A percentile compares a stretch with the other conserved stretches of the same genome.
These are phyloP conservation scores for Myriangium duriaei DNA, from an alignment of 2,329 filamentous ascomycete genomes.

Conservation along the genomic window DNA sequence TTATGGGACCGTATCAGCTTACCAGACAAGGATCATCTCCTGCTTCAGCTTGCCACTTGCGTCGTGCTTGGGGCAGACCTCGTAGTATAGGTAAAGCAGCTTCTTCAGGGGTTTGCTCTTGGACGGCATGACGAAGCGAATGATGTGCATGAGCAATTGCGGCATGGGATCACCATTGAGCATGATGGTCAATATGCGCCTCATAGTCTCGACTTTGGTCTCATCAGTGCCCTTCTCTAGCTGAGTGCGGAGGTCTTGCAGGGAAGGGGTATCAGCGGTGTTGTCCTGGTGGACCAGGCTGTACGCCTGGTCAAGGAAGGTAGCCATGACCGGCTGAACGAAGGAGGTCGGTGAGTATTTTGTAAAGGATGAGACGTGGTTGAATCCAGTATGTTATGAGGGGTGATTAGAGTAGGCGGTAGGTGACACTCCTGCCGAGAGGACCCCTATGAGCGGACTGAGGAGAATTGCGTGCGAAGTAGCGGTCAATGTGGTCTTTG, in stretches of 20 bases:
- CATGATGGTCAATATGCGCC: conserved; percentile 92
- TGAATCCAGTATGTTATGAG: no score
- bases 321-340: conserved; percentile 58
- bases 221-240: conserved; percentile 29
- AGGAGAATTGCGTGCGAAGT: no score
- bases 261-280: conserved; percentile 75
- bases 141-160: conserved; percentile 96
- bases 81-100: conserved; percentile 97
- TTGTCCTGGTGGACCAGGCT: conserved; percentile 98
- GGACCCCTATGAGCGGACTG: no score
- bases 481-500: no score
- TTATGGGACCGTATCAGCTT: conserved; percentile 13
- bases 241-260: conserved; percentile 74
- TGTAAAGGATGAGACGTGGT: background rate
- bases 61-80: conserved; percentile 95
- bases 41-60: conserved; percentile 89
- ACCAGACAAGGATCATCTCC: conserved; percentile 99
- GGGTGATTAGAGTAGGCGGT: no score
- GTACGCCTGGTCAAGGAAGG: conserved; percentile 89
- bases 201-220: conserved; percentile 47
- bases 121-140: conserved; percentile 98
- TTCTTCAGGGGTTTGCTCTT: conserved; percentile 97
- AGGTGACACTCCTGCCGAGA: no score
- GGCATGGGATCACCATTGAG: conserved; percentile 95
- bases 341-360: background rate